phyloP scores from a whole-genome alignment of 768 basidiomycete species.

The Tulasnella sp. region DNA sequence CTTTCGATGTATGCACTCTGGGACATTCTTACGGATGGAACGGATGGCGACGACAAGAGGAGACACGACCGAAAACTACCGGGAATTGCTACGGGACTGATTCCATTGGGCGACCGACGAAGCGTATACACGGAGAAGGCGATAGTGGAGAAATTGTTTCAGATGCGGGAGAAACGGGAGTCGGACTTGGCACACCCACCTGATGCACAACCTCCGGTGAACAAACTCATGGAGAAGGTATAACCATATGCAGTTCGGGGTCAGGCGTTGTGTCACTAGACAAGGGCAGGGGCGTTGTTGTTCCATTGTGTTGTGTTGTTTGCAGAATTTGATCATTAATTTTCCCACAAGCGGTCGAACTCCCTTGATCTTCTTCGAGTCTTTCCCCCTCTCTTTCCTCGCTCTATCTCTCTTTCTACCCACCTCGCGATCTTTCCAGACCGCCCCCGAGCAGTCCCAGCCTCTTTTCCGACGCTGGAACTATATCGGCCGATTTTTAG shows the following conservation, averaged over 20 bases:
- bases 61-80: conserved; percentile 7
- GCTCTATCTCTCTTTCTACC: neutral
- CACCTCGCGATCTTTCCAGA: neutral
- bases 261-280: neutral
- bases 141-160: conserved; percentile 3
- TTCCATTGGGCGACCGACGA: conserved; percentile 9
- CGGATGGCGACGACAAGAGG: conserved; percentile 48
- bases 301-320: neutral
- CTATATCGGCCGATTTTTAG: neutral
- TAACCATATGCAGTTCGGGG: neutral
- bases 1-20: conserved; percentile 82
- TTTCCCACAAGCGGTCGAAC: neutral
- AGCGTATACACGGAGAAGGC: conserved; percentile 10
- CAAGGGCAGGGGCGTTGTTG: neutral
- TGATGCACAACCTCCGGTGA: neutral
- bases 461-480: neutral
- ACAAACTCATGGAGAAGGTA: conserved; percentile 13
- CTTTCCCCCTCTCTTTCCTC: neutral
- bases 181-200: conserved; percentile 12
- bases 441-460: neutral
- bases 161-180: conserved; percentile 14
- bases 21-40: conserved; percentile 45
- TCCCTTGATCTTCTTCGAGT: neutral
- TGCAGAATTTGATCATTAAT: neutral
- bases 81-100: conserved; percentile 10